These are phyloP conservation scores for Aaosphaeria pasadenensis DNA, from an alignment of 2,329 filamentous ascomycete genomes.

Conservation along the genomic window DNA sequence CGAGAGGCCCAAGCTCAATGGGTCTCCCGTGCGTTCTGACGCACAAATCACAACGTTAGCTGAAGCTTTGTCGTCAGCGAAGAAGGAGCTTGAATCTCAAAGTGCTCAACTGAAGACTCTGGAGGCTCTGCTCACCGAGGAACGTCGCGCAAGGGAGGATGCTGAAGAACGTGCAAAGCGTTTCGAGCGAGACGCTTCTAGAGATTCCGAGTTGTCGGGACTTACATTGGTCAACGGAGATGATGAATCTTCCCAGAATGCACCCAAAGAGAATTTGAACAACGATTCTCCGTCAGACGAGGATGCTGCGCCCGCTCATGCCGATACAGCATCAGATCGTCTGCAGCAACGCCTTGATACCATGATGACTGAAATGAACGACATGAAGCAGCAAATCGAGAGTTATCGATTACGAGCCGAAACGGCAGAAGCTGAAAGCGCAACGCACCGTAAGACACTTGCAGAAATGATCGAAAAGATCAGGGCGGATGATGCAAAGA, in stretches of 20 bases:
- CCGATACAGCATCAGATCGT: constrained; percentile 42
- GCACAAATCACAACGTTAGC: constrained; percentile 81
- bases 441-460: constrained; percentile 68
- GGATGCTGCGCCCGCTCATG: constrained; percentile 13
- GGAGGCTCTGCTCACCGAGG: constrained; percentile 73
- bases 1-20: constrained; percentile 63
- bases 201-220: constrained; percentile 36
- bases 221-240: constrained; percentile 16
- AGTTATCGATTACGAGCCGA: constrained; percentile 75
- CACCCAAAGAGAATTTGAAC: constrained; percentile 1
- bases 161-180: constrained; percentile 79
- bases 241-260: constrained; percentile 8
- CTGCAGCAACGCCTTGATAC: constrained; percentile 71
- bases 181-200: constrained; percentile 60
- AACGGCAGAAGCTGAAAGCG: constrained; percentile 73
- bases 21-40: constrained; percentile 58
- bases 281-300: constrained; percentile 15
- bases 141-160: constrained; percentile 75
- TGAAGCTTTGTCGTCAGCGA: constrained; percentile 78
- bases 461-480: constrained; percentile 87
- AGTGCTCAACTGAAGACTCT: constrained; percentile 75
- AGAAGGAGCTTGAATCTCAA: constrained; percentile 84
- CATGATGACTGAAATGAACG: constrained; percentile 76
- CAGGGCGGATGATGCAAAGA: constrained; percentile 61
- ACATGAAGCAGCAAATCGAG: constrained; percentile 77